A percentile compares a stretch with the other conserved stretches of the same genome.
phyloP scores from a whole-genome alignment of 495 filamentous ascomycete species.

The Aspergillus sparsus region DNA sequence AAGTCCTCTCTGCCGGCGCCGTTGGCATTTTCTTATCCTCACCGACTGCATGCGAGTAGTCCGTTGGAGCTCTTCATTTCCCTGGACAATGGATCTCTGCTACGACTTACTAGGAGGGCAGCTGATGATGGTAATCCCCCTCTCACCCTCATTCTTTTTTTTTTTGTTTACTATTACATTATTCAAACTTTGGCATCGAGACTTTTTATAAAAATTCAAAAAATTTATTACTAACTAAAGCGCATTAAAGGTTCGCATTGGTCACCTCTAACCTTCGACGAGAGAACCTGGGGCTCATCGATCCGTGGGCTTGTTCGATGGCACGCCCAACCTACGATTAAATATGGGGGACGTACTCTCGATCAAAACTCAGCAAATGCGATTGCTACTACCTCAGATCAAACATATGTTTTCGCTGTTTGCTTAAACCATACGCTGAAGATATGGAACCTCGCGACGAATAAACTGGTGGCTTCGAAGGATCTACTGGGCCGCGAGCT shows the following conservation, averaged over 20 bases:
- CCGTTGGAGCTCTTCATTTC: conserved; percentile 74
- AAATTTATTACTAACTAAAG: conserved; percentile 14
- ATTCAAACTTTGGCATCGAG: too few relatives aligned
- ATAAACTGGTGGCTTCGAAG: conserved; percentile 67
- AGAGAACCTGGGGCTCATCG: conserved; percentile 73
- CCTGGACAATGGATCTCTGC: conserved; percentile 77
- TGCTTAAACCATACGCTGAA: conserved; percentile 84
- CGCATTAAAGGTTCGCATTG: conserved; percentile 56
- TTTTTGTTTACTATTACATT: background rate
- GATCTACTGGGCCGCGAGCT: conserved; percentile 66
- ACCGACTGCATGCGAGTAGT: conserved; percentile 74
- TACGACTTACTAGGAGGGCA: conserved; percentile 67
- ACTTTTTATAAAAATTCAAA: background rate
- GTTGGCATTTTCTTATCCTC: conserved; percentile 75
- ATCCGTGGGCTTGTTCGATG: conserved; percentile 72
- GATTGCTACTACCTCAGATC: conserved; percentile 63
- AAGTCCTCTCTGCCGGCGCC: conserved; percentile 69
- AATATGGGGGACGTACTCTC: conserved; percentile 64
- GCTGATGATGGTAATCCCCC: conserved; percentile 61
- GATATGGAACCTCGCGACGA: conserved; percentile 78
- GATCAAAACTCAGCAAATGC: conserved; percentile 65
- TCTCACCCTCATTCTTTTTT: background rate
- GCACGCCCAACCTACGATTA: conserved; percentile 63
- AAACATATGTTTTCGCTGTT: conserved; percentile 75
- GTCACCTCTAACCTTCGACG: conserved; percentile 77